A percentile compares a stretch with the other conserved stretches of the same genome.
Conservation (phyloP, 148 eudicot genomes). For the Spergularia marina region DNA sequence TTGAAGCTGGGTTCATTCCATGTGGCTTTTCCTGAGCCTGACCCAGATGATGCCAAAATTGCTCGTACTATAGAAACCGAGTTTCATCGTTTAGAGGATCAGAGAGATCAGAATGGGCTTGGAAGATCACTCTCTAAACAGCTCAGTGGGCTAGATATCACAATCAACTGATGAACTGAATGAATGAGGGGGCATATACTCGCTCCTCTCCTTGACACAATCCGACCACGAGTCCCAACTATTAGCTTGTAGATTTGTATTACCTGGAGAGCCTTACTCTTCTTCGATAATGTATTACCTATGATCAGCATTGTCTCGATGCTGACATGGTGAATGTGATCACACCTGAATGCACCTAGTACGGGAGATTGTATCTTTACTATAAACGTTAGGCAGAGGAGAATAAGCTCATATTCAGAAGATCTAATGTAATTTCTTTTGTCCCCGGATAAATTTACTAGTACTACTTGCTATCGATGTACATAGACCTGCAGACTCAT, state of each 20-base stretch:
- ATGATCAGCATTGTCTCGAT: constrained; percentile 34
- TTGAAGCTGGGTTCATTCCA: constrained; percentile 77
- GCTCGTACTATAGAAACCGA: constrained; percentile 75
- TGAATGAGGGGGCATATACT: not conserved
- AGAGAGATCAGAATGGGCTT: constrained; percentile 38
- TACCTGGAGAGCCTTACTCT: constrained; percentile 5
- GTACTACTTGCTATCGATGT: not conserved
- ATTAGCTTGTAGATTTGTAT: constrained; percentile 12
- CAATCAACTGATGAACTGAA: constrained; percentile 38
- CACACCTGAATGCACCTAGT: constrained; percentile 19
- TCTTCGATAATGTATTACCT: constrained; percentile 12
- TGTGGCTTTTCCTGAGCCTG: constrained; percentile 73
- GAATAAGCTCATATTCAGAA: constrained; percentile 18
- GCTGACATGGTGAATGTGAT: constrained; percentile 23
- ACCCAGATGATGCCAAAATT: constrained; percentile 62
- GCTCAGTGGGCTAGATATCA: constrained; percentile 42
- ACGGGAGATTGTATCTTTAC: constrained; percentile 19
- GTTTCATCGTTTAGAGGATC: constrained; percentile 59
- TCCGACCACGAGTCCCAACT: constrained; percentile 2
- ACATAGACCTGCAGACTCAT: too few relatives aligned
- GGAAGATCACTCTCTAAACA: constrained; percentile 39
- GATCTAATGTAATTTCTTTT: constrained; percentile 23
- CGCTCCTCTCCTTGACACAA: not conserved
- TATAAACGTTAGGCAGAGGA: constrained; percentile 24
- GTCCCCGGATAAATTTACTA: constrained; percentile 14